Percentiles rank a stretch among this genome's conserved stretches.
Conservation (phyloP, 495 filamentous ascomycete genomes). For the Aspergillus funiculosus region DNA sequence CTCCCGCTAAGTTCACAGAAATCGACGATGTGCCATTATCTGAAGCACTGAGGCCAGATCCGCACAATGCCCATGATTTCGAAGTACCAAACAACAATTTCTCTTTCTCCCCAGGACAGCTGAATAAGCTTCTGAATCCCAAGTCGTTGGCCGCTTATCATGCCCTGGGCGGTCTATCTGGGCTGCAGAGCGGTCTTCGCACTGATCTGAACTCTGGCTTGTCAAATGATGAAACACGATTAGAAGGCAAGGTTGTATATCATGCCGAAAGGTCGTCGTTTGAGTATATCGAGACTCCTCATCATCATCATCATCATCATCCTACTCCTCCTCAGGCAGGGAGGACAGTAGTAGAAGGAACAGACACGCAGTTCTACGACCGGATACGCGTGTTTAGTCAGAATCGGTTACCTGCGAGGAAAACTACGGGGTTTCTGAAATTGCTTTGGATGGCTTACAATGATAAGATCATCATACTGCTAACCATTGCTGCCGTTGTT, state of each 20-base stretch:
- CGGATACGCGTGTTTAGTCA: slow-evolving; percentile 67
- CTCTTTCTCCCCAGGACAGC: slow-evolving; percentile 62
- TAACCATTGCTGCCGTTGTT: slow-evolving; percentile 66
- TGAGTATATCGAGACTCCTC: slow-evolving; percentile 14
- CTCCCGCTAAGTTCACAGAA: not conserved
- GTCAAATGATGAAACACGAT: slow-evolving; percentile 56
- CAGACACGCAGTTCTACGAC: slow-evolving; percentile 48
- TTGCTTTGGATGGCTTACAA: slow-evolving; percentile 84
- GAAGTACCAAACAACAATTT: slow-evolving; percentile 62
- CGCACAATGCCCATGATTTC: slow-evolving; percentile 59
- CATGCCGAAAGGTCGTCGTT: slow-evolving; percentile 47
- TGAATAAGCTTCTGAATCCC: slow-evolving; percentile 70
- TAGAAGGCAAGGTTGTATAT: slow-evolving; percentile 55
- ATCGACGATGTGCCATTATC: slow-evolving; percentile 43
- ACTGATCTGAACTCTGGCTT: slow-evolving; percentile 60
- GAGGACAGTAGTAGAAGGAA: slow-evolving; percentile 8
- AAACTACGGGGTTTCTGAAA: slow-evolving; percentile 64
- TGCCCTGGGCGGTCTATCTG: slow-evolving; percentile 60
- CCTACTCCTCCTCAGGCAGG: too few species aligned
- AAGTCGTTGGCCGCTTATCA: slow-evolving; percentile 68
- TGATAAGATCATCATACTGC: slow-evolving; percentile 74
- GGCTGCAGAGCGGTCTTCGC: slow-evolving; percentile 62
- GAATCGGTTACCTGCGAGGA: slow-evolving; percentile 68
- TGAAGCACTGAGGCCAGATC: slow-evolving; percentile 63
- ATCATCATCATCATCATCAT: too few species aligned